Base-by-base conservation (phyloP, 2,329 filamentous ascomycete species). In the Diaporthe sp. region DNA sequence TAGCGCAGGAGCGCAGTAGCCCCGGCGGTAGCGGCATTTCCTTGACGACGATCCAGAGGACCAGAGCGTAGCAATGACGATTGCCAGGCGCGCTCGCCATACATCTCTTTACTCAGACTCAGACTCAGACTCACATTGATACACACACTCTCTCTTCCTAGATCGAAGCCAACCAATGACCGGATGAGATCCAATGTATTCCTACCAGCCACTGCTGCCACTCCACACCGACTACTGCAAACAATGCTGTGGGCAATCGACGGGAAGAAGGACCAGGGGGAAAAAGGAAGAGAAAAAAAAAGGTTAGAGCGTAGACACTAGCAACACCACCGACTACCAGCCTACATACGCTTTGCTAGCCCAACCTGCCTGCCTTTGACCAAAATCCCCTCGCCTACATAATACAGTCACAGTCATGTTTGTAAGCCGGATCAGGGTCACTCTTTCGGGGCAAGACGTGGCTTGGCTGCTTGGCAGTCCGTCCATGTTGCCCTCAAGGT, bases 371-470 rank as follows among this genome's bases (percentile, higher is more conserved):
- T 39, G 44, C 10, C 46, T 39, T 19, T 49, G 25, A 22, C 22
- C 46, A 15, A 68, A 68, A 53, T 68, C 12, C 22, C 46, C 62
- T 39, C 2, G 46, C 22, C 46, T 28, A 44, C 10, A 39, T 39
- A 12, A 9, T 12, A 39, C 37, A 39, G 37, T 39, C 37, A 39
- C 62, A 68, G 46, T 39, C 62, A 31, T n/a, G 17, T 51, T 37
- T 53, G 44, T 68, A 51, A 68, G 44, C 62, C 62, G 62, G 37
- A 62, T 46, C 59, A 62, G n/a, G n/a, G n/a, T 62, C 15, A 19
- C 59, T 31, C 59, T 62, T 44, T 62, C 59, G 59, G 62, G 62
- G 31, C 46, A 68, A 68, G 31, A 53, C 22, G n/a, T 68, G 62
- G 25, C 62, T 67, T 51, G 62, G 62, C 62, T 37, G 28, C 62